Conservation (phyloP, 768 basidiomycete species). For the Trametes cinnabarina region DNA sequence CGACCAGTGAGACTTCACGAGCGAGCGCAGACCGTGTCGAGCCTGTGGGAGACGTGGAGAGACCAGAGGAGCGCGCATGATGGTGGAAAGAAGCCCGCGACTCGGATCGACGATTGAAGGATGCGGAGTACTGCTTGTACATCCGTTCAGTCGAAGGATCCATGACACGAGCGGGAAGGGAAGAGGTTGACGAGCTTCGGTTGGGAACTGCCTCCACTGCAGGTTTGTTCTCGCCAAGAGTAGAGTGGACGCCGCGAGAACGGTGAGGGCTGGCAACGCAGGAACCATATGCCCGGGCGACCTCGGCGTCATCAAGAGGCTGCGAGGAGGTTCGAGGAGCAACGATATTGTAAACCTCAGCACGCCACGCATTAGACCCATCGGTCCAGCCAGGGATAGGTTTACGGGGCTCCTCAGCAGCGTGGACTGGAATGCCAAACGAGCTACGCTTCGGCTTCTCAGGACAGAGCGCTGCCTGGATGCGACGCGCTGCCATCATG, state of each 20-base stretch:
- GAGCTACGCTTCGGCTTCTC: constrained; percentile 33
- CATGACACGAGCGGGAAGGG: constrained; percentile 6
- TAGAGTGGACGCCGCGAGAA: constrained; percentile 48
- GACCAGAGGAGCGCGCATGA: constrained; percentile 20
- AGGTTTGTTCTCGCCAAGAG: constrained; percentile 34
- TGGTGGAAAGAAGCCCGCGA: constrained; percentile 42
- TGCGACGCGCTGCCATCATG: constrained; percentile 67
- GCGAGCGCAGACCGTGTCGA: constrained; percentile 38
- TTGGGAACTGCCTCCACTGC: constrained; percentile 14
- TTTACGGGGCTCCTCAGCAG: constrained; percentile 31
- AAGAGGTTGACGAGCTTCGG: constrained; percentile 10
- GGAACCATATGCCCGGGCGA: constrained; percentile 37
- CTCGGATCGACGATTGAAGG: constrained; percentile 55
- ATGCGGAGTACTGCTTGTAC: constrained; percentile 53
- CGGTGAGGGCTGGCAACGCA: constrained; percentile 53
- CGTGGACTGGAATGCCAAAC: constrained; percentile 30
- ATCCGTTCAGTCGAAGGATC: constrained; percentile 39
- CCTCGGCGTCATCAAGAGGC: constrained; percentile 28
- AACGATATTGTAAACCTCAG: constrained; percentile 54
- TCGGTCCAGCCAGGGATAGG: constrained; percentile 70
- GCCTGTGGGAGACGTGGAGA: constrained; percentile 32
- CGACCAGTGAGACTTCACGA: constrained; percentile 46
- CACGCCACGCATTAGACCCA: constrained; percentile 64
- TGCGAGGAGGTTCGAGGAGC: constrained; percentile 34
- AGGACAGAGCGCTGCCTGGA: constrained; percentile 46